Evolutionary conservation across 2,329 filamentous ascomycete species (phyloP).

Genomic region (Aspergillus glaucus): DNA sequence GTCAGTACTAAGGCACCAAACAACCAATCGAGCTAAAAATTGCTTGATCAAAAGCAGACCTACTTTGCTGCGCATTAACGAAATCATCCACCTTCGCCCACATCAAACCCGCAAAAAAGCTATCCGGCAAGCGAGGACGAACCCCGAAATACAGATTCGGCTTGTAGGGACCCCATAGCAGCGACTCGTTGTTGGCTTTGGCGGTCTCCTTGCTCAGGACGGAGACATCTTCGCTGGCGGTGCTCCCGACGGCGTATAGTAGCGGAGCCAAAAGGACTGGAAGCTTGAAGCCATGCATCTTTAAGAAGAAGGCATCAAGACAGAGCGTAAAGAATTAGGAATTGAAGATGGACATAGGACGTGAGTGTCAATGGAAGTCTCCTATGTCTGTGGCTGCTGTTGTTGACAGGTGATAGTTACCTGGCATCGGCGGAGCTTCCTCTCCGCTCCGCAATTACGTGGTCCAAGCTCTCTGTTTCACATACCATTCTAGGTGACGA

Average conservation of each 20-base stretch:
- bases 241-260: constrained; percentile 22
- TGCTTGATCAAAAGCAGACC: constrained; percentile 26
- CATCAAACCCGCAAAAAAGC: constrained; percentile 74
- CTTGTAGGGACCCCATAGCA: constrained; percentile 94
- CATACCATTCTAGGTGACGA: no score
- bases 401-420: constrained; percentile 15
- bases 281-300: constrained; percentile 27
- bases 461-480: constrained; percentile 23
- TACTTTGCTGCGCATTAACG: constrained; percentile 67
- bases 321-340: constrained; percentile 5
- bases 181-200: constrained; percentile 64
- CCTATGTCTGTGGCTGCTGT: not conserved
- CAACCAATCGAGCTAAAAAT: not conserved
- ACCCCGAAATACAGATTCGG: constrained; percentile 94
- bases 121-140: constrained; percentile 72
- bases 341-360: constrained; percentile 11
- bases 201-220: constrained; percentile 35
- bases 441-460: constrained; percentile 27
- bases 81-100: constrained; percentile 85
- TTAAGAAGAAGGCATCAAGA: constrained; percentile 16
- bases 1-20: constrained; percentile 11
- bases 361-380: constrained; percentile 5
- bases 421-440: constrained; percentile 12
- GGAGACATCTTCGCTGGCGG: constrained; percentile 27
- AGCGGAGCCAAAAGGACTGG: constrained; percentile 21